Conservation (phyloP, 2,329 filamentous ascomycete species). For the Penicillium griseofulvum region DNA sequence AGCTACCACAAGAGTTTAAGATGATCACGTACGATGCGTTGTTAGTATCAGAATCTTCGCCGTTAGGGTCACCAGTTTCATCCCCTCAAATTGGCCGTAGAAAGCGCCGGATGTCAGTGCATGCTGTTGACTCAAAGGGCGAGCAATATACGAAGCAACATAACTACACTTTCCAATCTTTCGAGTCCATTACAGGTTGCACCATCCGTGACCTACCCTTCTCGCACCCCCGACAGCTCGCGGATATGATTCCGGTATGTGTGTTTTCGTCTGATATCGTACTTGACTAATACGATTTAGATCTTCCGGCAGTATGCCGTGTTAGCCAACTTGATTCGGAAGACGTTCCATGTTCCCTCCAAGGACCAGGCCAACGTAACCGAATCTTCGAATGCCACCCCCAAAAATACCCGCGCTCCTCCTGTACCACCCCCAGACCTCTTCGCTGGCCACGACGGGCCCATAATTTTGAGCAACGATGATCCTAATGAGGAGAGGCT, state of each 20-base stretch:
- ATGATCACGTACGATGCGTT: slow-evolving; percentile 41
- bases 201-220: slow-evolving; percentile 45
- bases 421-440: slow-evolving; percentile 10
- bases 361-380: slow-evolving; percentile 14
- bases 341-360: slow-evolving; percentile 29
- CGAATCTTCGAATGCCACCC: slow-evolving; percentile 7
- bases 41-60: slow-evolving; percentile 34
- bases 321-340: slow-evolving; percentile 40
- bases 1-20: slow-evolving; percentile 42
- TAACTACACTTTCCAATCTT: slow-evolving; percentile 44
- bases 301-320: slow-evolving; percentile 47
- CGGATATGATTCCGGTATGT: slow-evolving; percentile 44
- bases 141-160: slow-evolving; percentile 35
- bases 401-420: not conserved
- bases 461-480: slow-evolving; percentile 41
- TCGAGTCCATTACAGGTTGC: slow-evolving; percentile 41
- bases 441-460: slow-evolving; percentile 15
- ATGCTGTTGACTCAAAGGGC: slow-evolving; percentile 31
- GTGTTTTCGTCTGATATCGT: not conserved
- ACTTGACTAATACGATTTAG: slow-evolving; percentile 20
- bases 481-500: slow-evolving; percentile 52
- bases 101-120: slow-evolving; percentile 34
- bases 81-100: slow-evolving; percentile 29
- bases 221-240: slow-evolving; percentile 46
- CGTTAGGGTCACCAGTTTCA: slow-evolving; percentile 20